Evolutionary conservation across 192 early-diverging fungal genomes (phyloP).

Genomic region (Borealophlyctis nickersoniae): DNA sequence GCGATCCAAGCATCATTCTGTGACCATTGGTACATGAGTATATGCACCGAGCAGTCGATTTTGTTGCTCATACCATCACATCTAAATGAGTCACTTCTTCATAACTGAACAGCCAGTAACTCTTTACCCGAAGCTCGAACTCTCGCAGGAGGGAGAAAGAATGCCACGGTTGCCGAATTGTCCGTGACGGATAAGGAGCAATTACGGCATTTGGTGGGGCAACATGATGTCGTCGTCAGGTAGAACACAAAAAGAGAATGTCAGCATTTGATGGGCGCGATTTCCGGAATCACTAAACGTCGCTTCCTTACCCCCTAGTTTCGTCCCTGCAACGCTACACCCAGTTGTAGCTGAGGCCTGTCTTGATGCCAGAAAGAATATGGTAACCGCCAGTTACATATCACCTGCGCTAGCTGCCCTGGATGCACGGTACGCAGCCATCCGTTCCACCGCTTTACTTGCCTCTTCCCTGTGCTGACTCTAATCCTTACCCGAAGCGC

Average conservation of each 20-base stretch:
- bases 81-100: no score
- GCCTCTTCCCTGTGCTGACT: no score
- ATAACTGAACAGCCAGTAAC: constrained; percentile 67
- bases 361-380: constrained; percentile 85
- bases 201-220: constrained; percentile 68
- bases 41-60: not conserved
- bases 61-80: no score
- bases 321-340: constrained; percentile 89
- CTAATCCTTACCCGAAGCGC: no score
- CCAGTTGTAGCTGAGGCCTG: constrained; percentile 86
- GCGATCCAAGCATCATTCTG: constrained; percentile 46
- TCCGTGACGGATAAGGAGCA: constrained; percentile 76
- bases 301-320: constrained; percentile 35
- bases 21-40: constrained; percentile 76
- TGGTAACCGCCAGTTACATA: constrained; percentile 96
- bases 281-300: not conserved
- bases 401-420: constrained; percentile 91
- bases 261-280: not conserved
- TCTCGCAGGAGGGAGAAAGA: constrained; percentile 57
- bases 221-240: constrained; percentile 90
- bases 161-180: constrained; percentile 66
- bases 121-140: constrained; percentile 63
- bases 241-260: constrained; percentile 21
- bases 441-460: no score
- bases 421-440: constrained; percentile 63